Percentiles rank a stretch among this genome's conserved stretches.
These are phyloP conservation scores for Phytophthora macrochlamydospora DNA, from an alignment of 352 stramenopile species.

Conservation along the genomic window DNA sequence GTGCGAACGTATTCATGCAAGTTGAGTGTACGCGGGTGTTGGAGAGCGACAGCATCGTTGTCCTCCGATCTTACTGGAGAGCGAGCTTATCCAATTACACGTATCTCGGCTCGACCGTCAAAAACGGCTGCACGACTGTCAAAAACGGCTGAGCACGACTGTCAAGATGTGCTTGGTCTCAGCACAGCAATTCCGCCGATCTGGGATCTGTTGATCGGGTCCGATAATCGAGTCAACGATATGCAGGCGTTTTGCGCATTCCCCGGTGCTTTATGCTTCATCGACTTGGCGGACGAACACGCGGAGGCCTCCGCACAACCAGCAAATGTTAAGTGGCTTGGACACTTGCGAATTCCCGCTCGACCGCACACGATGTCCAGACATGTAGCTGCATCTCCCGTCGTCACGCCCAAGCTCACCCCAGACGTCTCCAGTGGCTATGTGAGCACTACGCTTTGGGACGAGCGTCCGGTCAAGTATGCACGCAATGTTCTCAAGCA, in stretches of 20 bases:
- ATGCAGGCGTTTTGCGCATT: neutral
- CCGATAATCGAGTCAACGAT: neutral
- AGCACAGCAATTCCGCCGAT: no score
- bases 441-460: slow-evolving; percentile 43
- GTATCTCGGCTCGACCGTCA: neutral
- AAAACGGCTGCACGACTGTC: neutral
- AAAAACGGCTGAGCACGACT: neutral
- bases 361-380: slow-evolving; percentile 3
- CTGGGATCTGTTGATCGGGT: no score
- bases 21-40: neutral
- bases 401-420: slow-evolving; percentile 19
- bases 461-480: slow-evolving; percentile 53
- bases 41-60: neutral
- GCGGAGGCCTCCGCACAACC: neutral
- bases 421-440: slow-evolving; percentile 14
- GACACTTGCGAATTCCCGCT: slow-evolving; percentile 6
- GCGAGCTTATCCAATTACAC: neutral
- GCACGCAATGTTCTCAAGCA: slow-evolving; percentile 60
- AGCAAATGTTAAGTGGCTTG: neutral
- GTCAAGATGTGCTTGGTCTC: neutral
- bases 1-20: no score
- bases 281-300: neutral
- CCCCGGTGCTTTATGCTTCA: neutral
- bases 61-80: neutral
- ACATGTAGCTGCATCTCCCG: neutral